These are phyloP conservation scores for Podospora tetraspora DNA, from an alignment of 495 filamentous ascomycete genomes.

Conservation along the genomic window DNA sequence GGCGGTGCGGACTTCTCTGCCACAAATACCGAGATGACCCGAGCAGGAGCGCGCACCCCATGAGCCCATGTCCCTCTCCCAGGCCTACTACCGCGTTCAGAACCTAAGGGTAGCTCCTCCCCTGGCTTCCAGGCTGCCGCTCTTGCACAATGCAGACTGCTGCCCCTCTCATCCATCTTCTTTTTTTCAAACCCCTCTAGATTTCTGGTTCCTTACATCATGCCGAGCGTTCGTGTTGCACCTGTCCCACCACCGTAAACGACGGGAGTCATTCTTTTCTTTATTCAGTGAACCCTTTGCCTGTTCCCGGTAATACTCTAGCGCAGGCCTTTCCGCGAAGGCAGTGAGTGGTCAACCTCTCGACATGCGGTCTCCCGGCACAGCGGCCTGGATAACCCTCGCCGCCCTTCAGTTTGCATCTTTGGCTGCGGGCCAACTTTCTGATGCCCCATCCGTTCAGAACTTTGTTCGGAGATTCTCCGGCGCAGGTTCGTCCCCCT, in stretches of 20 bases:
- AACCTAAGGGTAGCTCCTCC: too few relatives aligned
- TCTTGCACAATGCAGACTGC: too few relatives aligned
- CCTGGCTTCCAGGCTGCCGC: too few relatives aligned
- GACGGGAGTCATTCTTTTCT: not conserved
- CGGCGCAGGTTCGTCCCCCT: not conserved
- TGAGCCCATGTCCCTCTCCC: too few relatives aligned
- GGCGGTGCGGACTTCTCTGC: not conserved
- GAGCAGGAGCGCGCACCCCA: not conserved
- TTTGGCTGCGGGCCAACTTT: not conserved
- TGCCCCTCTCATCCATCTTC: too few relatives aligned
- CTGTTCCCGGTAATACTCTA: not conserved
- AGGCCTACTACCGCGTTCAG: too few relatives aligned
- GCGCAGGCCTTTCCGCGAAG: too few relatives aligned
- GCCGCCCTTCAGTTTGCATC: not conserved
- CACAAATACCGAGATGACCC: not conserved
- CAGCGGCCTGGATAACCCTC: not conserved
- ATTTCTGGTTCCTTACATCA: not conserved
- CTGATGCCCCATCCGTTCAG: not conserved
- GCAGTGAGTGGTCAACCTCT: too few relatives aligned
- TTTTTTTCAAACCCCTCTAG: too few relatives aligned
- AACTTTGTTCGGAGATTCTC: not conserved
- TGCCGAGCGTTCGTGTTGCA: not conserved
- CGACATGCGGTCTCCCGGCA: not conserved
- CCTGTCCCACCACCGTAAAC: not conserved
- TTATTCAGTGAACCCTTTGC: not conserved